Conservation (phyloP, 305 asterid species). For the Fraxinus baroniana region DNA sequence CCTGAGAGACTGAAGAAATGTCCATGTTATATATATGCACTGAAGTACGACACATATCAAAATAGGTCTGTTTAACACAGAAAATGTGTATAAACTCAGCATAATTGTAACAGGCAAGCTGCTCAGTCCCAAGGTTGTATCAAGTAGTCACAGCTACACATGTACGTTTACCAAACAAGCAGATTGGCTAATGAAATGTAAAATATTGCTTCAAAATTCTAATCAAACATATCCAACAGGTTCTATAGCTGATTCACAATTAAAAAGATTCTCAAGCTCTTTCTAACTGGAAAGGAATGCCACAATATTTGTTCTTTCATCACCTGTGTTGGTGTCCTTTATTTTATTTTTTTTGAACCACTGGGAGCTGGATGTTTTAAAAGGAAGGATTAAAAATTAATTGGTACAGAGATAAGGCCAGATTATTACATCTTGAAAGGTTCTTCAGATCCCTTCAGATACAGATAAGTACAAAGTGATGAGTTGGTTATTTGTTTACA, state of each 20-base stretch:
- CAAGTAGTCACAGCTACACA: background rate
- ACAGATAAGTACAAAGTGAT: background rate
- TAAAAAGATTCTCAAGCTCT: background rate
- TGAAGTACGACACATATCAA: background rate
- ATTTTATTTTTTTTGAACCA: background rate
- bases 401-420: background rate
- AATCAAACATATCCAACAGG: background rate
- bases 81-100: background rate
- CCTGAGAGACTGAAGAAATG: constrained; percentile 73
- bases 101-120: background rate
- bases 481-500: background rate
- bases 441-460: background rate
- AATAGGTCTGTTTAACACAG: background rate
- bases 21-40: constrained; percentile 13
- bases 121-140: background rate
- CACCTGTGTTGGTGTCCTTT: background rate
- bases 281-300: background rate
- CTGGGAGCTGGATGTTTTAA: background rate
- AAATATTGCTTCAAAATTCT: background rate
- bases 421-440: background rate
- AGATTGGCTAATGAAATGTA: background rate
- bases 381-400: background rate
- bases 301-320: background rate
- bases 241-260: background rate
- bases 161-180: background rate